Evolutionary conservation across 148 eudicot genomes (phyloP), one percentile per base, ranked within the genome.

Genomic region (Camellia lanceoleosa): DNA sequence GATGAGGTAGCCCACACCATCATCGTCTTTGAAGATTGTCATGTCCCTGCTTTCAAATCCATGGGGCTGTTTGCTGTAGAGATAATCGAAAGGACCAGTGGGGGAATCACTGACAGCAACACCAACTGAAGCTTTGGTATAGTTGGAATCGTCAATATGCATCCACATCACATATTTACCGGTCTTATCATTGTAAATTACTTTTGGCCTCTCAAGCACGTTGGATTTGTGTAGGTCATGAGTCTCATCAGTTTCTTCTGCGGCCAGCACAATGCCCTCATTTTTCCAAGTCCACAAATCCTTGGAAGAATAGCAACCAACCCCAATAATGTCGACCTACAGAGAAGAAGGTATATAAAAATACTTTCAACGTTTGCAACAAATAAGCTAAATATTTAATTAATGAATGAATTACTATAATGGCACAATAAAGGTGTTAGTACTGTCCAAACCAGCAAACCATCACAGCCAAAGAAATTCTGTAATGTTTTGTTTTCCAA

Each of bases 131-230:
- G 99, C 99, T 84, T 94, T 94, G 55, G 99, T 94, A 88, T 96
- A 96, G 74, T 96, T 96, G 75, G 82, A 85, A 68, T 92, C 94
- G 20, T 96, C 99, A 0, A 96, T 91, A 79, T 96, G 99, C 99
- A 96, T 96, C 99, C 99, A 96, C 99, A 96, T 96, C 18, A 96
- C 97, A 18, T 92, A 96, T 80, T 96, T 94, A 23, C 75, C 74
- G 3, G 97, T 96, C 58, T 85, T 87, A 7, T 86, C 87, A 41
- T 94, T 96, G 87, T 87, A 92, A 5, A 96, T 66, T 47, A 96
- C 99, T 88, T 96, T 96, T 19, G 99, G 99, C 82, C 99, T 88
- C 82, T 96, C 99, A 0, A 96, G 93, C 64, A 96, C 98, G n/a
- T 96, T 96, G 70, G 89, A 89, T 82, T 87, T 86, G 87, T 96